A percentile compares a stretch with the other conserved stretches of the same genome.
Evolutionary conservation across 768 basidiomycete genomes (phyloP).

Genomic region (Porpolomopsis calyptriformis): DNA sequence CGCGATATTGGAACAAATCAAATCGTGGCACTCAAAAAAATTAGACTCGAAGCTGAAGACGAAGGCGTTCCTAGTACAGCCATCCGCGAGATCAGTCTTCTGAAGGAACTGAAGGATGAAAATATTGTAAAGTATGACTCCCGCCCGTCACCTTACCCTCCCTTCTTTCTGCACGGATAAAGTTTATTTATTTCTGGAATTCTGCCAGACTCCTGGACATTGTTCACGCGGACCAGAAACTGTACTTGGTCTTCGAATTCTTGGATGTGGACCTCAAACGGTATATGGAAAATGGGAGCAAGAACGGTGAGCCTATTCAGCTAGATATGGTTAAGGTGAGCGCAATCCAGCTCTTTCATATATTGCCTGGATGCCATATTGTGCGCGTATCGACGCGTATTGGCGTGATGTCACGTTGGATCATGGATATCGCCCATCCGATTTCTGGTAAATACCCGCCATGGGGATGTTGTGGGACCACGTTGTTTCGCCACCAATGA

Average conservation of each 20-base stretch:
- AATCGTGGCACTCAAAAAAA: slow-evolving; percentile 97
- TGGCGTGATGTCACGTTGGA: not conserved
- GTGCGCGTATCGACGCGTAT: slow-evolving; percentile 17
- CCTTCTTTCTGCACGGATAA: too few species aligned
- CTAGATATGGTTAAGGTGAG: slow-evolving; percentile 74
- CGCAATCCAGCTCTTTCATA: not conserved
- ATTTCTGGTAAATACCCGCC: too few species aligned
- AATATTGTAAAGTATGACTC: slow-evolving; percentile 78
- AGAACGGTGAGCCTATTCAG: slow-evolving; percentile 59
- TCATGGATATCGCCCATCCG: not conserved
- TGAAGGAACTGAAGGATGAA: slow-evolving; percentile 94
- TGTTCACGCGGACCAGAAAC: slow-evolving; percentile 92
- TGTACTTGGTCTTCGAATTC: slow-evolving; percentile 97
- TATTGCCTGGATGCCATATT: not conserved
- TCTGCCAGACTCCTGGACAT: slow-evolving; percentile 77
- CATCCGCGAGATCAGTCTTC: slow-evolving; percentile 92
- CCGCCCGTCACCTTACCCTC: slow-evolving; percentile 3
- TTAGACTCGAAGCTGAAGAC: slow-evolving; percentile 94
- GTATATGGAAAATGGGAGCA: slow-evolving; percentile 87
- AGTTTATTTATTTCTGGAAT: not conserved
- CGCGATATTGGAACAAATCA: slow-evolving; percentile 66
- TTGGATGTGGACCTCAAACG: slow-evolving; percentile 93
- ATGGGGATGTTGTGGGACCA: too few species aligned
- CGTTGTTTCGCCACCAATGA: too few species aligned
- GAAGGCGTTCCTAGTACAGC: slow-evolving; percentile 98